phyloP scores from a whole-genome alignment of 768 basidiomycete species.

The Collybiopsis luxurians region DNA sequence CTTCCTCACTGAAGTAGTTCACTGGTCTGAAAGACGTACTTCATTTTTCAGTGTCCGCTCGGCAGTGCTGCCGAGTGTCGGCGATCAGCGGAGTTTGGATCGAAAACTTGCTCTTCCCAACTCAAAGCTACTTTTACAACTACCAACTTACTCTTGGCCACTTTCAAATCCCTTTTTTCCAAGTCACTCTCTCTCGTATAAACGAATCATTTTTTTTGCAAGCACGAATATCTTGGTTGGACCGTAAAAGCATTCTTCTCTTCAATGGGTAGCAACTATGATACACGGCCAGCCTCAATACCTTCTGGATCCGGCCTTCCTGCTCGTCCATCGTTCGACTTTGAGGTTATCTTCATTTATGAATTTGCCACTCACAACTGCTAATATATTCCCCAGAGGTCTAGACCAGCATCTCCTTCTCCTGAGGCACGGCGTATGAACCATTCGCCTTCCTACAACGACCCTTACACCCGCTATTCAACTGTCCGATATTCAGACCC shows the following conservation, averaged over 20 bases:
- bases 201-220: too few species aligned
- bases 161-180: too few species aligned
- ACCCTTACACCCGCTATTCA: not conserved
- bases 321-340: slow-evolving; percentile 29
- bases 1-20: too few species aligned
- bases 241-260: not conserved
- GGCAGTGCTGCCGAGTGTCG: too few species aligned
- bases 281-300: slow-evolving; percentile 9
- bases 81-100: slow-evolving; percentile 34
- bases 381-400: slow-evolving; percentile 27
- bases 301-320: slow-evolving; percentile 28
- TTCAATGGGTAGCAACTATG: slow-evolving; percentile 3
- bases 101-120: slow-evolving; percentile 26
- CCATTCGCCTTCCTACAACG: not conserved
- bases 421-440: slow-evolving; percentile 4
- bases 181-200: too few species aligned
- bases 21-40: too few species aligned
- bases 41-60: too few species aligned
- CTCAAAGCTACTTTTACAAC: too few species aligned
- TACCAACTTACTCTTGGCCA: too few species aligned
- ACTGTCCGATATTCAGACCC: not conserved
- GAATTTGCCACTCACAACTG: not conserved
- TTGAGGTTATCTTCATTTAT: slow-evolving; percentile 10
- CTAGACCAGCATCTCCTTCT: slow-evolving; percentile 6
- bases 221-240: not conserved